phyloP scores from a whole-genome alignment of 2,329 filamentous ascomycete genomes.

The Trichoderma arundinaceum region DNA sequence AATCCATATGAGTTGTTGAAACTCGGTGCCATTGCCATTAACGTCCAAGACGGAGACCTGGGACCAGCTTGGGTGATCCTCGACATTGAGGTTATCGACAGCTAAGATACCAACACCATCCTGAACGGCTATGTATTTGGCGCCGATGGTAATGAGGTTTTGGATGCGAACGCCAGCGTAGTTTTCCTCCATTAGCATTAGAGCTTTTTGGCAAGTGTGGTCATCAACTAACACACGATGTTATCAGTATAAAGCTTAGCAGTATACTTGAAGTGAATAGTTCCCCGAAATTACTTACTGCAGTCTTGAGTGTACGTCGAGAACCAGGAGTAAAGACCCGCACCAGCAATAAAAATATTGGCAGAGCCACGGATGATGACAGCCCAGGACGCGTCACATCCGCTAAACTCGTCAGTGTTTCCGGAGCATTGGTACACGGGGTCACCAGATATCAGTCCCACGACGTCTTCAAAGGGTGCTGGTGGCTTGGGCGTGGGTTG shows the following conservation, averaged over 20 bases:
- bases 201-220: background rate
- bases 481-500: conserved; percentile 43
- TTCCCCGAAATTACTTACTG: too few species aligned
- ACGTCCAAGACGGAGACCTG: background rate
- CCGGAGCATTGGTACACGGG: too few species aligned
- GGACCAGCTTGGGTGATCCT: background rate
- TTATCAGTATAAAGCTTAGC: too few species aligned
- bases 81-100: background rate
- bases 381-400: too few species aligned
- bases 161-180: background rate
- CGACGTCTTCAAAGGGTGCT: conserved; percentile 40
- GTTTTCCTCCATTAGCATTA: background rate
- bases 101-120: background rate
- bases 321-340: too few species aligned
- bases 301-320: too few species aligned
- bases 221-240: too few species aligned
- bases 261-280: too few species aligned
- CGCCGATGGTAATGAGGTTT: background rate
- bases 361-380: too few species aligned
- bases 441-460: background rate
- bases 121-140: background rate
- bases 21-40: background rate
- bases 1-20: conserved; percentile 31
- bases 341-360: too few species aligned
- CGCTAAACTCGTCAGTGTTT: too few species aligned